These are phyloP conservation scores for Debaryomycetaceae sp. DNA, from an alignment of 1,139 yeast species.

Conservation along the genomic window DNA sequence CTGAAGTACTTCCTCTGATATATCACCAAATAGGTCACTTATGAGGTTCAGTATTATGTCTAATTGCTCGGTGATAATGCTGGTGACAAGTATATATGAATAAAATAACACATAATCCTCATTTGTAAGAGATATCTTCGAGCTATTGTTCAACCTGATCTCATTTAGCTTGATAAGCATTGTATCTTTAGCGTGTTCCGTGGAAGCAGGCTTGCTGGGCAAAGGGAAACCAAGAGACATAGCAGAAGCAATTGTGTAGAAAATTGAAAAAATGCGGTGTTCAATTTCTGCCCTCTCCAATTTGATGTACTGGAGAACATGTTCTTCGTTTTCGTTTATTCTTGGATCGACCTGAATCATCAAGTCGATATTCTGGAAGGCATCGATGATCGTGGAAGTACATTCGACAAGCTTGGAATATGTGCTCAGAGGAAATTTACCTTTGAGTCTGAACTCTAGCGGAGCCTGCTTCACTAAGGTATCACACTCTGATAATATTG, in stretches of 20 bases:
- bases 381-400: conserved; percentile 68
- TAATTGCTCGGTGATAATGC: conserved; percentile 63
- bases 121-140: conserved; percentile 33
- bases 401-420: conserved; percentile 51
- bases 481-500: conserved; percentile 60
- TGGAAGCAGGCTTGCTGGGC: conserved; percentile 74
- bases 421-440: conserved; percentile 57
- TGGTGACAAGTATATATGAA: conserved; percentile 70
- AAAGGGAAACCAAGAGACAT: conserved; percentile 72
- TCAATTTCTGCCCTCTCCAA: conserved; percentile 67
- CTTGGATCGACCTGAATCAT: conserved; percentile 62
- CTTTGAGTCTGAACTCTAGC: conserved; percentile 70
- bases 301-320: conserved; percentile 53
- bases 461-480: conserved; percentile 68
- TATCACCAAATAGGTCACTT: conserved; percentile 60
- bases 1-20: conserved; percentile 53
- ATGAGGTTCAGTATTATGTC: conserved; percentile 54
- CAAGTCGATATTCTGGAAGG: conserved; percentile 68
- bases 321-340: conserved; percentile 52
- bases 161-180: conserved; percentile 62
- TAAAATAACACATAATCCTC: conserved; percentile 76
- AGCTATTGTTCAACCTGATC: conserved; percentile 32
- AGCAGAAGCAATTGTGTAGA: conserved; percentile 78
- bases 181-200: conserved; percentile 71
- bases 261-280: conserved; percentile 66